Evolutionary conservation across 176 grass and related monocot genomes (phyloP), one percentile per base, ranked within the genome.

Genomic region (Musa itinerans): DNA sequence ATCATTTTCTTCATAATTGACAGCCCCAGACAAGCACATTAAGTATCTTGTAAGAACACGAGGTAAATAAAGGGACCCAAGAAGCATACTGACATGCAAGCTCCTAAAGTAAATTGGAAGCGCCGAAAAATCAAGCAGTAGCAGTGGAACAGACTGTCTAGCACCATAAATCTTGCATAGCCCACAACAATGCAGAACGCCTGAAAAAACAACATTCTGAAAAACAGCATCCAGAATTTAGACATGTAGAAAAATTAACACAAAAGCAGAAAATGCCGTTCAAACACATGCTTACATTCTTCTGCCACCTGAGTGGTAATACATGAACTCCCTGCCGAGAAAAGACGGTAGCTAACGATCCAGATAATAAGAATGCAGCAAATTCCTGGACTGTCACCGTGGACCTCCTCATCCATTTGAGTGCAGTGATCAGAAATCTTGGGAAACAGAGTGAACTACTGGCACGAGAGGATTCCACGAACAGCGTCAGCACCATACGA

Each of bases 71-170:
- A 88, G 71, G 26, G 87, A 86, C 52, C 59, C n/a, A 50, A 90
- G 80, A 79, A 85, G 68, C 65, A 92, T 49, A 1, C 51, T 12
- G 21, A 81, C 79, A 81, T 97, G 81, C 81, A 97, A 89, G 25
- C 75, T 79, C 84, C 82, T 78, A 50, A 97, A 97, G 69, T 86
- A 97, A 11, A 77, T 89, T 43, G 87, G 87, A 27, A 97, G 81
- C 14, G 83, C 84, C 24, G 77, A 85, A 72, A 93, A 93, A 76
- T 88, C 78, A 64, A 89, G 79, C 12, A 85, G 90, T 9, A 97
- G 16, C 52, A 90, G 15, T 0, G 86, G 87, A 21, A 75, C 81
- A 17, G 66, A 86, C 51, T 85, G 56, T 24, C 51, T 83, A 17
- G 67, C 68, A 54, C 63, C 83, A 72, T 77, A 79, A 73, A 93